A percentile compares a stretch with the other conserved stretches of the same genome.
phyloP scores from a whole-genome alignment of 164 flowering plant species.

The Hamamelis virginiana region DNA sequence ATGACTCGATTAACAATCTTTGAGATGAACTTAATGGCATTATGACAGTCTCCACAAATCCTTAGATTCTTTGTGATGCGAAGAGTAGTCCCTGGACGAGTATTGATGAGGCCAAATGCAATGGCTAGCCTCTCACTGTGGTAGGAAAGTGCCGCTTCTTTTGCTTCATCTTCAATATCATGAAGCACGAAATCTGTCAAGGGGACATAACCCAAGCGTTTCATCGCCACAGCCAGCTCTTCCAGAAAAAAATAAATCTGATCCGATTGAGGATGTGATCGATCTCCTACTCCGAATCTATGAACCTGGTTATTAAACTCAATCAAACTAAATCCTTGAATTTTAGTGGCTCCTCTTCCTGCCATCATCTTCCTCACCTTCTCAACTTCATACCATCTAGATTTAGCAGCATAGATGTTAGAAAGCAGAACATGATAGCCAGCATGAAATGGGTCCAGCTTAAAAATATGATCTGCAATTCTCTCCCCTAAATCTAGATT shows the following conservation, averaged over 20 bases:
- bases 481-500: slow-evolving; percentile 30
- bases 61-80: slow-evolving; percentile 34
- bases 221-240: slow-evolving; percentile 24
- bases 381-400: slow-evolving; percentile 31
- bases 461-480: slow-evolving; percentile 23
- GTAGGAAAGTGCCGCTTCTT: slow-evolving; percentile 29
- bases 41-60: slow-evolving; percentile 39
- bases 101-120: slow-evolving; percentile 35
- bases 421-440: slow-evolving; percentile 36
- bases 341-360: slow-evolving; percentile 17
- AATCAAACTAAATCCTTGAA: slow-evolving; percentile 29
- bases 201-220: slow-evolving; percentile 31
- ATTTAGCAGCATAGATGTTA: slow-evolving; percentile 35
- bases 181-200: slow-evolving; percentile 32
- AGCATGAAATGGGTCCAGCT: slow-evolving; percentile 26
- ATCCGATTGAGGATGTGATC: slow-evolving; percentile 27
- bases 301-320: slow-evolving; percentile 24
- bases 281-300: slow-evolving; percentile 28
- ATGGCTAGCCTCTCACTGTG: slow-evolving; percentile 46
- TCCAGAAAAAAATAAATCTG: slow-evolving; percentile 19
- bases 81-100: slow-evolving; percentile 24
- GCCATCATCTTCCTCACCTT: slow-evolving; percentile 24
- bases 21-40: slow-evolving; percentile 34
- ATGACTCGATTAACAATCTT: slow-evolving; percentile 26
- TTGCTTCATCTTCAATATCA: slow-evolving; percentile 37